Base-by-base conservation (phyloP, 2,329 filamentous ascomycete genomes). In the Zymoseptoria tritici region DNA sequence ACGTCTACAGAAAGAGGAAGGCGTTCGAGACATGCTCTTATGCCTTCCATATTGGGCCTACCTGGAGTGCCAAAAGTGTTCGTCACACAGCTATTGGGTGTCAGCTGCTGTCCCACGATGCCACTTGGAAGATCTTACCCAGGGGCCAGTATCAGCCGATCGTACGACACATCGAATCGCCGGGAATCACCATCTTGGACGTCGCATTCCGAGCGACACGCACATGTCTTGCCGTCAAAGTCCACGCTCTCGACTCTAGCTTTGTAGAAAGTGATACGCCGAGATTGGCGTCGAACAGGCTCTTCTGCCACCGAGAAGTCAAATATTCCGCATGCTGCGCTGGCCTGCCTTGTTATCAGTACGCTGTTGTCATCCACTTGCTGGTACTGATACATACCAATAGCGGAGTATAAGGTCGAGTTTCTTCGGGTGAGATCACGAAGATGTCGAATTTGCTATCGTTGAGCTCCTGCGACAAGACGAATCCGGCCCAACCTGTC, bases 251-350 rank as follows among this genome's bases (percentile, higher is more conserved):
- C 62, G 2, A 75, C 77, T 24, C 67, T 68, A 21, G 75, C 77
- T 56, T 67, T 64, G 55, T 61, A 64, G 56, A 66, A 68, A 9
- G 58, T 56, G 21, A 68, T 60, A 3, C 59, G 54, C 59, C 63
- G 61, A 57, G 60, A 52, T 64, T 79, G 78, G 67, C 75, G 71
- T 16, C 76, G 70, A 11, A 79, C 66, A 0, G 77, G 75, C 62
- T 78, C 77, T 61, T 79, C 77, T 9, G 77, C 76, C 1, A 78
- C 70, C 22, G 75, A 72, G 64, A 78, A 78, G 58, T 78, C 73
- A 70, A 78, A 79, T 16, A 78, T 71, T 1, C 75, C 76, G 51
- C 75, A 76, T 9, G 77, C 76, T 22, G 75, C 77, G 54, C 73
- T 76, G 11, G 76, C 75, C 63, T 65, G 42, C 22, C 9, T 11